phyloP scores from a whole-genome alignment of 257 asterid genomes.

The Primulina tabacum region DNA sequence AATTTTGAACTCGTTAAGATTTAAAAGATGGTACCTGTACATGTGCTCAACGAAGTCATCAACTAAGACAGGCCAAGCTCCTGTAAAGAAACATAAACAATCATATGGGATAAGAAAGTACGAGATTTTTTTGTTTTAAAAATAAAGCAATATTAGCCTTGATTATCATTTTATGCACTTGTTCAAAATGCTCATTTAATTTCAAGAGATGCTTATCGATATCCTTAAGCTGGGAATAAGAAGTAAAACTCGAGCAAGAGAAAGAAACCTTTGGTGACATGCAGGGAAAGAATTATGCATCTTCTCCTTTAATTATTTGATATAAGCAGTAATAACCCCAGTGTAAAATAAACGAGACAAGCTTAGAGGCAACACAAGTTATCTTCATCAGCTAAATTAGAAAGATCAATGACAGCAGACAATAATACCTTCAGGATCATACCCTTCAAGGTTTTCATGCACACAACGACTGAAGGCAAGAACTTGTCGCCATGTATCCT shows the following conservation, averaged over 20 bases:
- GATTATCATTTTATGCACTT: background rate
- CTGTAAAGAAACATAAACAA: conserved; percentile 36
- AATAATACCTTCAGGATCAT: conserved; percentile 86
- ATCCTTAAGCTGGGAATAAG: background rate
- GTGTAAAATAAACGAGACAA: background rate
- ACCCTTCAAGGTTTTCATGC: conserved; percentile 92
- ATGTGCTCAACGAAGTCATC: conserved; percentile 94
- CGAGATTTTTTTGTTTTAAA: too few relatives aligned
- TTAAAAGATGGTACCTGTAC: conserved; percentile 65
- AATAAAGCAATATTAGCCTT: background rate
- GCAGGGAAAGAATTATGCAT: background rate
- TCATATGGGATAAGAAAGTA: background rate
- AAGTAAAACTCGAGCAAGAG: background rate
- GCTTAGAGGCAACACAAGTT: background rate
- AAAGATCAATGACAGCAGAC: conserved; percentile 2
- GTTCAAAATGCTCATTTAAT: background rate
- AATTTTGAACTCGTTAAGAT: conserved; percentile 7
- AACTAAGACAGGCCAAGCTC: conserved; percentile 96
- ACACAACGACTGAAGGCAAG: conserved; percentile 89
- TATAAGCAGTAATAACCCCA: background rate
- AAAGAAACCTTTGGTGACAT: background rate
- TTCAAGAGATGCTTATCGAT: too few relatives aligned
- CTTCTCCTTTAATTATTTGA: background rate
- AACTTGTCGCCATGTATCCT: conserved; percentile 96
- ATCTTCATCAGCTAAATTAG: background rate